Evolutionary conservation across 2,329 filamentous ascomycete species (phyloP), one percentile per base, ranked within the genome.

Genomic region (Blastomyces gilchristii): DNA sequence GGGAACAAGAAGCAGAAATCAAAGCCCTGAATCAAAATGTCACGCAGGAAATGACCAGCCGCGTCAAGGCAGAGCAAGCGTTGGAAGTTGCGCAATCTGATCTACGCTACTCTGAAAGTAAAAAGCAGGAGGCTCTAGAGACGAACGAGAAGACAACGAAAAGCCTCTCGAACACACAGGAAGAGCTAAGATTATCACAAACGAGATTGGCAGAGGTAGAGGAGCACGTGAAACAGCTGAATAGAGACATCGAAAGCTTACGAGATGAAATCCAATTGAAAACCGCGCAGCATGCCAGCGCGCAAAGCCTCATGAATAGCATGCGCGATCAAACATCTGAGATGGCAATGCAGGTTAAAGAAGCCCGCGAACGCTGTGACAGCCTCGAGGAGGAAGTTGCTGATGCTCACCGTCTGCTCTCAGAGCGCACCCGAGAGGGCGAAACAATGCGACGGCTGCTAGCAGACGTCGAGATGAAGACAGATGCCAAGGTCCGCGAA

Each of bases 301-400:
- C 91, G 0, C 90, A 97, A 73, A 89, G 87, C 60, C 78, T 97
- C 16, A 86, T 97, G 73, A 87, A 87, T 69, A 96, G 90, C 72
- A 94, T 97, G 90, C 89, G 92, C 65, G 91, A 97, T 69, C 91
- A 97, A 77, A 88, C 88, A 0, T 84, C 89, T 1, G 94, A 99
- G 77, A 83, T 97, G 71, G 87, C 87, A 5, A 88, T 90, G 67
- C 94, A 97, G 77, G 88, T 97, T 76, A 96, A 94, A 75, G 94
- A 99, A 76, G 85, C 89, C 0, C 86, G 89, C 65, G 85, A 87
- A 59, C 87, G 91, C 67, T 88, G 87, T 49, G 92, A 97, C 71
- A 89, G 87, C 63, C 79, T 97, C 0, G 93, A 97, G 71, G 94
- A 99, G 76, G 94, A 99, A 74, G 81, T 97, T 0, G 85, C 86